Percentiles rank a stretch among this genome's conserved stretches.
Conservation (phyloP, 192 early-diverging fungal species). For the Linnemannia hyalina region DNA sequence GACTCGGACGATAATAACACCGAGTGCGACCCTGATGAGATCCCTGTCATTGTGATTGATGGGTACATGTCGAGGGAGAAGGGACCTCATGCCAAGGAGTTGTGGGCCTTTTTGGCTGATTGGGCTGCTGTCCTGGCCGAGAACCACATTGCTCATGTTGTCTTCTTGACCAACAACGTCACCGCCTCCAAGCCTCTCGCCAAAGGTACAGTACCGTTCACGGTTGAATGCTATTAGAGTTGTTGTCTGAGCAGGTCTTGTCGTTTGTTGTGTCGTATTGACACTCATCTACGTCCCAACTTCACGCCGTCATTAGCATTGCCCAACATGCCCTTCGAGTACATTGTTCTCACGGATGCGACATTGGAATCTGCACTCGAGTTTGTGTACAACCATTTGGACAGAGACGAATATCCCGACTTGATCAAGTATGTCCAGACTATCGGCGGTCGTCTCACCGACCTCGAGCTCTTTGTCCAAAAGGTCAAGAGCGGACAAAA, state of each 20-base stretch:
- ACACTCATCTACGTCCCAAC: neutral
- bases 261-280: neutral
- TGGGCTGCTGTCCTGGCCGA: constrained; percentile 89
- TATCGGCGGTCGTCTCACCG: constrained; percentile 92
- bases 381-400: constrained; percentile 69
- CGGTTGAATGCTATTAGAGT: too few relatives aligned
- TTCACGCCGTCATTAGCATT: constrained; percentile 59
- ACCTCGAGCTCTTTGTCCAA: constrained; percentile 90
- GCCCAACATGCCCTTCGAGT: constrained; percentile 77
- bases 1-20: constrained; percentile 4
- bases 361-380: constrained; percentile 69
- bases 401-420: constrained; percentile 53
- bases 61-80: constrained; percentile 86
- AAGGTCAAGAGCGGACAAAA: constrained; percentile 83
- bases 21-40: constrained; percentile 61
- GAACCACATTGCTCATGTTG: constrained; percentile 91
- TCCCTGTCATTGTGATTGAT: constrained; percentile 94
- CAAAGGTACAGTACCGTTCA: constrained; percentile 64
- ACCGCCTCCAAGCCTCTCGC: constrained; percentile 74
- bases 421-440: constrained; percentile 67
- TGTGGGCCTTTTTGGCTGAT: constrained; percentile 86
- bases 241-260: too few relatives aligned
- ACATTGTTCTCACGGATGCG: constrained; percentile 78
- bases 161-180: constrained; percentile 86
- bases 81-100: constrained; percentile 61